Base-by-base conservation (phyloP, 768 basidiomycete species). In the Mycena indigotica region DNA sequence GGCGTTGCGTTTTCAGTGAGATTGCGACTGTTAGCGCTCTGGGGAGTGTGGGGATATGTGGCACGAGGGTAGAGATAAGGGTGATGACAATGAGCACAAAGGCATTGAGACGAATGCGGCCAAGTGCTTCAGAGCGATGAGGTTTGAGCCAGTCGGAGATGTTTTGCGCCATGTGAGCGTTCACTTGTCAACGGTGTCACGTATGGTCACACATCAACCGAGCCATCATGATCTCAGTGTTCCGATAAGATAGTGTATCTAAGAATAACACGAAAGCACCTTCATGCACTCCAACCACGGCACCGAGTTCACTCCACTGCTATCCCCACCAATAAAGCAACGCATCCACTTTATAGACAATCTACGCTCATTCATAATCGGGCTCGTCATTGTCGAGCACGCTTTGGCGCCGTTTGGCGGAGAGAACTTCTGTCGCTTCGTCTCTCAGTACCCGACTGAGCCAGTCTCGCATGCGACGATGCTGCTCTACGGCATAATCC, bases 101-200 rank as follows among this genome's bases (percentile, higher is more conserved):
- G 12, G 65, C 65, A 63, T 80, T 81, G 39, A 67, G 60, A 41
- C 79, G 76, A 40, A 80, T 70, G 58, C 80, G 69, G 53, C 76
- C 72, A 1, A 79, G 61, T 1, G 80, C 80, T 57, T 80, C 78
- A 17, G 77, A 69, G 55, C 77, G 75, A 56, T 77, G 73, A 55
- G 81, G 75, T 61, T 77, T 80, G 66, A 80, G 41, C 41, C 6
- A 35, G 32, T 35, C 32, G 32, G 32, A 8, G 32, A 35, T 35
- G 32, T 8, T 35, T 35, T 35, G 32, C 32, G n/a, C n/a, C n/a
- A n/a, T n/a, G n/a, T n/a, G n/a, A n/a, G n/a, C n/a, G n/a, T n/a
- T n/a, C n/a, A n/a, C n/a, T n/a, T n/a, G n/a, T n/a, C n/a, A n/a
- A n/a, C n/a, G n/a, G n/a, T n/a, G n/a, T n/a, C n/a, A n/a, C n/a